Base-by-base conservation (phyloP, 306 rosid species). In the Hylodesmum podocarpum region DNA sequence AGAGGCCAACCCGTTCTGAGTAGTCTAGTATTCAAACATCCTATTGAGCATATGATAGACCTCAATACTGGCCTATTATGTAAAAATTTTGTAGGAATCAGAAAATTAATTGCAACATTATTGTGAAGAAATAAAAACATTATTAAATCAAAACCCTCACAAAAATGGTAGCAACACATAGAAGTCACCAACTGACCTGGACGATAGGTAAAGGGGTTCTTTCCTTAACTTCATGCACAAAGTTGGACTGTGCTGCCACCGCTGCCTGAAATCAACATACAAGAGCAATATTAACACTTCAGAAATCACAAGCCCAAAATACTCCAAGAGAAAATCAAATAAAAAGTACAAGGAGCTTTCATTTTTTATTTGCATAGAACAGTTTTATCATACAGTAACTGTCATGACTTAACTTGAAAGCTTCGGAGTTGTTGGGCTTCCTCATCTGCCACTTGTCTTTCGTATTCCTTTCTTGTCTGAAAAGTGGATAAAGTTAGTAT, bases 391-490 rank as follows among this genome's bases (percentile, higher is more conserved):
- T 25, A 27, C 18, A 78, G 62, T 6, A 72, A 76, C 24, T 51
- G 9, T 13, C 16, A 83, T 22, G 31, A 63, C 84, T 63, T 82
- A 62, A 94, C 97, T 78, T 95, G 97, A 83, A 94, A 95, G 78
- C 83, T 84, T 15, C 68, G 91, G 41, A 95, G 78, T 54, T 92
- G 91, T 64, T 84, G 82, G 70, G 89, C 92, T 58, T 95, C 97
- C 58, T 88, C 96, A 28, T 92, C 83, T 69, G 90, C 98, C 77
- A 95, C 78, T 72, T 89, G 89, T 27, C 44, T 84, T 43, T 94
- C 98, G 50, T 90, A 92, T 64, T 95, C 93, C 87, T 81, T 90
- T 89, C 83, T 92, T 5, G 98, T 66, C 96, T 92, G 82, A 73
- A 80, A 68, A 43, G 34, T 22, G 44, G 47, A 65, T 40, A 61